A percentile compares a stretch with the other conserved stretches of the same genome.
These are phyloP conservation scores for Solanum phureja DNA, from an alignment of 257 asterid genomes.

Conservation along the genomic window DNA sequence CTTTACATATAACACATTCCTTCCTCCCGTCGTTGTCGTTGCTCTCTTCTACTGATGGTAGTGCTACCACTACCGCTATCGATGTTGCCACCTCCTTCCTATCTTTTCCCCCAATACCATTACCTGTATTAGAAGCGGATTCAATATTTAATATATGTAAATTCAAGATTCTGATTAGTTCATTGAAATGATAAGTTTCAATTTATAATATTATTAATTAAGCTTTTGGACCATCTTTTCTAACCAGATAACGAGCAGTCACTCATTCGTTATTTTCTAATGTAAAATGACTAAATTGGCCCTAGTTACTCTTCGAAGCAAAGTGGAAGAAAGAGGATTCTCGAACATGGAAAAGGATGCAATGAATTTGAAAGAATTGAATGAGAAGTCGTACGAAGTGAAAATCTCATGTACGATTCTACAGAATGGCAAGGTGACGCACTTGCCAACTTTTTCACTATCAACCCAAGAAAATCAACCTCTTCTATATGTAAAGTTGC, in stretches of 20 bases:
- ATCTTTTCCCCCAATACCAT: conserved; percentile 12
- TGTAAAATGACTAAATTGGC: not conserved
- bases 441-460: not conserved
- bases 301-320: not conserved
- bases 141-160: not conserved
- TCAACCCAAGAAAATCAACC: not conserved
- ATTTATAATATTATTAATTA: no score
- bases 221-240: not conserved
- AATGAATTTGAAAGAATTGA: not conserved
- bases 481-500: not conserved
- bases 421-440: accelerated
- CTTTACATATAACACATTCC: conserved; percentile 77
- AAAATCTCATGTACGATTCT: not conserved
- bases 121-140: not conserved
- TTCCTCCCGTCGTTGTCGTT: conserved; percentile 6
- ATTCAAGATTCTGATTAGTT: no score
- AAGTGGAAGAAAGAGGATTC: not conserved
- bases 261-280: not conserved
- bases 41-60: conserved; percentile 47
- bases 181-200: not conserved
- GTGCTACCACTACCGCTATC: conserved; percentile 50
- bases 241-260: not conserved
- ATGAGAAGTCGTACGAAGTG: not conserved
- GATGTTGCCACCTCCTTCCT: conserved; percentile 41
- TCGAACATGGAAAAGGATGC: not conserved